Conservation (phyloP, 1,284 basidiomycete species). For the Malassezia cuniculi region DNA sequence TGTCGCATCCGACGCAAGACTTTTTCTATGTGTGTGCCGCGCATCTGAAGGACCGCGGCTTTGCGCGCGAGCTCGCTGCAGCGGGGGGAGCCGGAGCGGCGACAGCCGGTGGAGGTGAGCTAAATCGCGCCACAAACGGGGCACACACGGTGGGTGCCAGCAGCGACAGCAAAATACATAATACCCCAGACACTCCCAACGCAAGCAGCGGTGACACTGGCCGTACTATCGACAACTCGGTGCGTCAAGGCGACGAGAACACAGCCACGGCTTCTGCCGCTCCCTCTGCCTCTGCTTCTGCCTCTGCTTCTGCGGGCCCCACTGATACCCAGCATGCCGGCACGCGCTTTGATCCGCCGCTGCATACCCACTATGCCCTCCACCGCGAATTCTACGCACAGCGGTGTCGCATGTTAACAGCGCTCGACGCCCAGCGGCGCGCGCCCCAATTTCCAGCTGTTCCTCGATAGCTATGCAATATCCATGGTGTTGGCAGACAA, state of each 20-base stretch:
- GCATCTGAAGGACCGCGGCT: slow-evolving; percentile 27
- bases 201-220: too few relatives aligned
- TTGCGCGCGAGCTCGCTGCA: slow-evolving; percentile 11
- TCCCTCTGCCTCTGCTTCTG: too few relatives aligned
- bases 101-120: slow-evolving; percentile 18
- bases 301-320: slow-evolving; percentile 10
- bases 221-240: slow-evolving; percentile 5
- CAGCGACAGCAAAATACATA: slow-evolving; percentile 6
- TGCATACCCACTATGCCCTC: slow-evolving; percentile 23
- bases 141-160: slow-evolving; percentile 19
- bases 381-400: slow-evolving; percentile 30
- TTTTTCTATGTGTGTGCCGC: slow-evolving; percentile 32
- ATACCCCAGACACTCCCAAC: too few relatives aligned
- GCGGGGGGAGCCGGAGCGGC: not conserved
- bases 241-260: slow-evolving; percentile 17
- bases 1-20: slow-evolving; percentile 21
- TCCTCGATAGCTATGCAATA: slow-evolving; percentile 6
- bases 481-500: not conserved
- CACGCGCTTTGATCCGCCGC: too few relatives aligned
- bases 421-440: not conserved
- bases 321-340: slow-evolving; percentile 5
- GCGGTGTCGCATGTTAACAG: slow-evolving; percentile 14
- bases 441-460: slow-evolving; percentile 3
- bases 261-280: too few relatives aligned
- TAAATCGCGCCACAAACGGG: slow-evolving; percentile 27